Evolutionary conservation across 1,139 yeast species (phyloP).

Genomic region (Suhomyces ambrosiae): DNA sequence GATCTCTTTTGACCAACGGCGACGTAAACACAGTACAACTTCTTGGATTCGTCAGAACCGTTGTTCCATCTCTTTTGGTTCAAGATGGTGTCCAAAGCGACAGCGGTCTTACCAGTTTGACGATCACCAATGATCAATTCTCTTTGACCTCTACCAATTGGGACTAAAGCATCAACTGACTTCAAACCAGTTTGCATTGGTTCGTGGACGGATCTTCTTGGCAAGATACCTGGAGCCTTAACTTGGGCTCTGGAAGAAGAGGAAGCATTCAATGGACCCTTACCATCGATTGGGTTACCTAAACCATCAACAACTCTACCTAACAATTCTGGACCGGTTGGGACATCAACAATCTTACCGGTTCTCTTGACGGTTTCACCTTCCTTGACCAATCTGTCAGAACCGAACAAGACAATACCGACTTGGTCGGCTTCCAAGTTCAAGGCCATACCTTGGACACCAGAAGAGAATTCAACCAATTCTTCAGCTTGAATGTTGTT

Average conservation of each 20-base stretch:
- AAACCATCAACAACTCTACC: slow-evolving; percentile 99
- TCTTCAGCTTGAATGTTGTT: slow-evolving; percentile 99
- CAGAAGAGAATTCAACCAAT: slow-evolving; percentile 98
- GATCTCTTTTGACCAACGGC: slow-evolving; percentile 99
- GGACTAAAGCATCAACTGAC: slow-evolving; percentile 98
- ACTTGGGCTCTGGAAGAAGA: slow-evolving; percentile 94
- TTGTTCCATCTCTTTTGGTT: slow-evolving; percentile 99
- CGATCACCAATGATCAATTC: slow-evolving; percentile 99
- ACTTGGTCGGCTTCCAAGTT: slow-evolving; percentile 99
- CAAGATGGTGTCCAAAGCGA: slow-evolving; percentile 96
- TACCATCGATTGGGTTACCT: slow-evolving; percentile 99
- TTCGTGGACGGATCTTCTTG: slow-evolving; percentile 97
- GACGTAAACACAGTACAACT: slow-evolving; percentile 99
- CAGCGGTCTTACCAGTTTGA: slow-evolving; percentile 99
- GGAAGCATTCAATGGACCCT: slow-evolving; percentile 93
- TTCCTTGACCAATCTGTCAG: slow-evolving; percentile 97
- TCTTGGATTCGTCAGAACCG: slow-evolving; percentile 93
- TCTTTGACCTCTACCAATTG: slow-evolving; percentile 99
- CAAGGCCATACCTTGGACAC: slow-evolving; percentile 99
- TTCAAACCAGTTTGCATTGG: slow-evolving; percentile 99
- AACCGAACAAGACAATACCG: slow-evolving; percentile 99
- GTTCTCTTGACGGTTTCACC: slow-evolving; percentile 99
- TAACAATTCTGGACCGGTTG: slow-evolving; percentile 96
- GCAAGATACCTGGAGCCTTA: slow-evolving; percentile 99
- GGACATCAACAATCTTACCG: slow-evolving; percentile 98